Evolutionary conservation across 1,284 basidiomycete species (phyloP), one percentile per base, ranked within the genome.

Genomic region (Bjerkandera adusta): DNA sequence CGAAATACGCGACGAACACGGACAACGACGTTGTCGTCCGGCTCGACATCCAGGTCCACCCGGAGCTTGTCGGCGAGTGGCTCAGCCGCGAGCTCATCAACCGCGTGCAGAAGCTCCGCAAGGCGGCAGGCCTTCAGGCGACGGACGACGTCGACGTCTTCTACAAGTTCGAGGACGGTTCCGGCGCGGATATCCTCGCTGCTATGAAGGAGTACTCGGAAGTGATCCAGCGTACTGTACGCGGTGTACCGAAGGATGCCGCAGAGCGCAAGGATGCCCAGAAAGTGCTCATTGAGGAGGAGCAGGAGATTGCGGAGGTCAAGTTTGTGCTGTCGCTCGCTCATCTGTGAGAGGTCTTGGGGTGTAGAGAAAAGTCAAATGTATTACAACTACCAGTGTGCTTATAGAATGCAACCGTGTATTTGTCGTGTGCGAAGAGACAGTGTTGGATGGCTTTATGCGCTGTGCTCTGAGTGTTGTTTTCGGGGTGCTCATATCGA

Each of bases 21-120:
- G 93, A 99, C 69, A 92, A 89, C 61, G 92, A 98, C 54, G 94
- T 97, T 42, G 94, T 97, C 43, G 81, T 98, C 52, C 78, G 97
- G 37, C 80, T 99, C 34, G 96, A 99, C 67, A 81, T 91, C 49
- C 81, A 90, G 63, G 79, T 89, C 44, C 88, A 97, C 58, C 79
- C 89, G 1, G 93, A 97, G 57, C 79, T 99, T 47, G 83, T 88
- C 67, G 77, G 83, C 48, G 90, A 97, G 70, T 94, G 92, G 69
- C 77, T 95, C 30, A 86, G 92, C 36, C 81, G 97, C 41, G 93
- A 97, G 66, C 69, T 98, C 53, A 89, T 91, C 56, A 97, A 97
- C 61, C 88, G 96, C 44, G 88, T 99, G 40, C 97, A 99, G 74
- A 92, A 94, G 64, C 72, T 98, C 56, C 79, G 97, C 56, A 99